These are phyloP conservation scores for Beauveria sp. DNA, from an alignment of 2,329 filamentous ascomycete genomes.

Conservation along the genomic window DNA sequence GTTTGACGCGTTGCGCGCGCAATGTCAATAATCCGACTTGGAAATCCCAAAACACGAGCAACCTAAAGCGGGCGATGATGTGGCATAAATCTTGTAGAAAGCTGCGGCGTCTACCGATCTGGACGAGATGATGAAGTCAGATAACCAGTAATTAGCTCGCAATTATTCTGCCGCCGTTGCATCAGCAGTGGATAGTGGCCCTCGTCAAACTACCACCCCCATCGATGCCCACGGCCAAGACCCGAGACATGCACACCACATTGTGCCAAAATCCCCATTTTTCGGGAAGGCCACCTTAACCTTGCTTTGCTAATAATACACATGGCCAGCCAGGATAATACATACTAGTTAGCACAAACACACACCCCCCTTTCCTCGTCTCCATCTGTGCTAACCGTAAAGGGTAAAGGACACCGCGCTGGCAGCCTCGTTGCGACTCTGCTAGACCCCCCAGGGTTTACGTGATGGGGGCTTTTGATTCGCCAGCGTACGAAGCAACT, in stretches of 20 bases:
- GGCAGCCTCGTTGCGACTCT: constrained; percentile 3
- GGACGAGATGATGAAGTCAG: background rate
- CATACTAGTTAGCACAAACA: too few species aligned
- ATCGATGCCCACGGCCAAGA: constrained; percentile 5
- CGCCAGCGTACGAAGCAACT: background rate
- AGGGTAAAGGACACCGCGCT: constrained; percentile 7
- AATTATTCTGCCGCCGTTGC: background rate
- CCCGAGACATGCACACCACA: constrained; percentile 6
- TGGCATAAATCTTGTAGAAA: background rate
- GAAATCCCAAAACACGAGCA: background rate
- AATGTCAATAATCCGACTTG: background rate
- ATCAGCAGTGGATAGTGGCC: background rate
- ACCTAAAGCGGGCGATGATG: background rate
- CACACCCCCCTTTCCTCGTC: background rate
- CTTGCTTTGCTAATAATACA: constrained; percentile 6
- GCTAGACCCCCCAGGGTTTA: background rate
- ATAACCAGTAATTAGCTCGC: background rate
- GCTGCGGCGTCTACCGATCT: background rate
- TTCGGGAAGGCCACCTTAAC: background rate
- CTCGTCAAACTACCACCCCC: background rate
- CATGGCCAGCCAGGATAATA: constrained; percentile 3
- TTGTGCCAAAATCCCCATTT: background rate
- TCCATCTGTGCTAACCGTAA: background rate
- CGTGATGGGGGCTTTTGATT: background rate
- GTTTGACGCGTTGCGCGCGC: background rate